phyloP scores from a whole-genome alignment of 495 filamentous ascomycete genomes.

The Acidiella bohemica region DNA sequence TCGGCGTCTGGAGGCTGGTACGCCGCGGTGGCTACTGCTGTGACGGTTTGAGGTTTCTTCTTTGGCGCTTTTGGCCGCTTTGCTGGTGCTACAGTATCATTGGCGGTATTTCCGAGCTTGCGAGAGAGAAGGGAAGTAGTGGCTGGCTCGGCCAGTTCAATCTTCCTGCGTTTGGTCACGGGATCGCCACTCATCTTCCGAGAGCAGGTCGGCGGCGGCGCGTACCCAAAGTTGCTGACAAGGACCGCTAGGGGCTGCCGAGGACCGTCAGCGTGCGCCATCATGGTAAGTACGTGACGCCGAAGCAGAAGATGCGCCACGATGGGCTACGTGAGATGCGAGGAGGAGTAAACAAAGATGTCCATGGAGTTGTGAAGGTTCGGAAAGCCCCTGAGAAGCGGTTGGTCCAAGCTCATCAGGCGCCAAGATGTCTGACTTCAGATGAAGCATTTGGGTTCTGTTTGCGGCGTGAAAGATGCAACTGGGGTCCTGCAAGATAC shows the following conservation, averaged over 20 bases:
- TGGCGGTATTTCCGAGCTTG: constrained; percentile 1
- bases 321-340: too few relatives aligned
- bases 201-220: neutral
- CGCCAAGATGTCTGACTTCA: too few relatives aligned
- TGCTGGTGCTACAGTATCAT: neutral
- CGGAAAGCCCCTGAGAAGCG: neutral
- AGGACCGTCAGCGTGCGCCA: constrained; percentile 1
- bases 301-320: neutral
- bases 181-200: constrained; percentile 4
- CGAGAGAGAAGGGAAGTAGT: neutral
- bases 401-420: too few relatives aligned
- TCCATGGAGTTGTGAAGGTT: neutral
- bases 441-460: too few relatives aligned
- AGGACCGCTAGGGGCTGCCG: constrained; percentile 5
- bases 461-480: too few relatives aligned
- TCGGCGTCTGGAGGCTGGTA: constrained; percentile 38
- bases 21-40: constrained; percentile 67
- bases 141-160: constrained; percentile 5
- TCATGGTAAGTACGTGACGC: neutral
- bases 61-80: constrained; percentile 36
- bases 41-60: constrained; percentile 68
- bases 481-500: too few relatives aligned
- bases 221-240: constrained; percentile 6
- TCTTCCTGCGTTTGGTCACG: constrained; percentile 13
- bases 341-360: neutral